Base-by-base conservation (phyloP, 805 yeast species). In the Cyberlindnera suaveolens region DNA sequence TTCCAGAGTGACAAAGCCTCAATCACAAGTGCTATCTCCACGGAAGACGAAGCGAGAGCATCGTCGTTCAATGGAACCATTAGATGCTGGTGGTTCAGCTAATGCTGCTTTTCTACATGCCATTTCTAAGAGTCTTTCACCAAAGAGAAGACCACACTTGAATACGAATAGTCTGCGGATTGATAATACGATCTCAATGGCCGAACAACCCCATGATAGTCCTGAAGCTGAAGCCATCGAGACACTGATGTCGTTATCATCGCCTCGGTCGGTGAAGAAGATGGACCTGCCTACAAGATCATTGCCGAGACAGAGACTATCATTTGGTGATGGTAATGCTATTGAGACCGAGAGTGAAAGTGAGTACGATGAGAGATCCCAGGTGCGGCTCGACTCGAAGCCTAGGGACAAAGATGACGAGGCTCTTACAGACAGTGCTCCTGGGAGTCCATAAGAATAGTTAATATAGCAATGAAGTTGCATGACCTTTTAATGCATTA, bases 221-320 rank as follows among this genome's bases (percentile, higher is more conserved):
- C 60, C 65, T 4, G 70, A 67, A 45, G 70, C 62, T 4, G 71
- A 66, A 41, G 72, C 71, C 2, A 61, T 68, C 3, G 69, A 66
- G 36, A 67, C 70, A 4, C 48, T 68, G 16, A 68, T 68, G 71
- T 65, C 71, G 1, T 50, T 68, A 18, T 58, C 72, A 3, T 47
- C 51, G 3, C 53, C 53, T 14, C 46, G 46, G 19, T 36, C 47
- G 2, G 34, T 43, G 37, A 47, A 45, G 34, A 41, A 37, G 32
- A 6, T 16, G 20, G 41, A 41, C 3, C 19, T 45, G 3, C 27
- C 45, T 7, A 37, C 6, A 14, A 41, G 41, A 9, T 14, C 35
- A 1, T 33, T 50, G 16, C 61, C 61, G 5, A 44, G 47, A 40
- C 56, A 53, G 34, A 44, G 45, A 29, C 40, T 57, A 8, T 47